Evolutionary conservation across 345 rosid species (phyloP).

Genomic region (Schrenkiella parvula): DNA sequence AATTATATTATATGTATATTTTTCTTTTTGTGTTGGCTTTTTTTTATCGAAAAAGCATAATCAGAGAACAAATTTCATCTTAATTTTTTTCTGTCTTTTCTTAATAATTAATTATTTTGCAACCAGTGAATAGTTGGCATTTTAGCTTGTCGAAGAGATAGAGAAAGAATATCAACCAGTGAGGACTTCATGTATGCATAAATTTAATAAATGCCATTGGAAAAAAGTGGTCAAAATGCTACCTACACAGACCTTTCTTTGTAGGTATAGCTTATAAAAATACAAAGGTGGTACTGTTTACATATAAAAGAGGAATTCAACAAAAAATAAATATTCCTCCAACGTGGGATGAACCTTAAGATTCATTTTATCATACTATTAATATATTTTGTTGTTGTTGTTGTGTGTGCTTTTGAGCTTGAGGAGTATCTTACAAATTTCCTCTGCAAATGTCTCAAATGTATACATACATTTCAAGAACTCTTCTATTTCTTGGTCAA

Average conservation of each 20-base stretch:
- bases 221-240: slow-evolving; percentile 22
- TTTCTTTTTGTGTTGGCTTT: neutral
- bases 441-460: neutral
- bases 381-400: neutral
- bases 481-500: neutral
- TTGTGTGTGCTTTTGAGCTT: neutral
- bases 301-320: neutral
- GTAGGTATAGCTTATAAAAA: neutral
- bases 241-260: slow-evolving; percentile 16
- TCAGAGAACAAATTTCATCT: neutral
- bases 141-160: slow-evolving; percentile 5
- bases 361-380: neutral
- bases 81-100: neutral
- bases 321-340: slow-evolving; percentile 9
- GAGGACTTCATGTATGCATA: neutral
- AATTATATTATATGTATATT: too few species aligned
- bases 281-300: neutral
- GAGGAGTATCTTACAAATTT: slow-evolving; percentile 9
- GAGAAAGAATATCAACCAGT: neutral
- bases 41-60: neutral
- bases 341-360: slow-evolving; percentile 20
- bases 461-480: neutral
- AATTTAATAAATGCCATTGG: neutral
- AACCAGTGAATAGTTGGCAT: slow-evolving; percentile 1
- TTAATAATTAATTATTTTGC: neutral